Conservation (phyloP, 2,329 filamentous ascomycete genomes). For the Epichloe uncinata region DNA sequence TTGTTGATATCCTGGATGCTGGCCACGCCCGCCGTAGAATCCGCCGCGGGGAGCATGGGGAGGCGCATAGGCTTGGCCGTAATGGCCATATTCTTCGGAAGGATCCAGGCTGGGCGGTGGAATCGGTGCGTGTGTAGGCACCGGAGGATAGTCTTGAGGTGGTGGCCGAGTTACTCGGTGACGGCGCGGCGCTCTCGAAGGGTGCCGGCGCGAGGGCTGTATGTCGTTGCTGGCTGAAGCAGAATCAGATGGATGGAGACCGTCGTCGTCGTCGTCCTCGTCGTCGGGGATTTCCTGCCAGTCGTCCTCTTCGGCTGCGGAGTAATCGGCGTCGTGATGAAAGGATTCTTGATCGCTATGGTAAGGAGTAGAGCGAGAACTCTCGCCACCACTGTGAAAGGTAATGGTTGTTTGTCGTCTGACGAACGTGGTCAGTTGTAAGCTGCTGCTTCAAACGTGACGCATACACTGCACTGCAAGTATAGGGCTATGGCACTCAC, state of each 20-base stretch:
- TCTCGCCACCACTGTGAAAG: slow-evolving; percentile 16
- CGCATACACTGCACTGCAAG: not conserved
- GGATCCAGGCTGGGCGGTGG: slow-evolving; percentile 51
- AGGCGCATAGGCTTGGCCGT: slow-evolving; percentile 10
- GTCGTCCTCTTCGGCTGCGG: slow-evolving; percentile 26
- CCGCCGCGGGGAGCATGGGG: slow-evolving; percentile 14
- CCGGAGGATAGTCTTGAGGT: slow-evolving; percentile 26
- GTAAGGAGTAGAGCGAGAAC: slow-evolving; percentile 21
- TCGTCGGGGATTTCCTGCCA: slow-evolving; percentile 20
- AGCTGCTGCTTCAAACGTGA: slow-evolving; percentile 9
- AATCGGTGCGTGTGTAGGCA: slow-evolving; percentile 25
- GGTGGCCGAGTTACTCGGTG: slow-evolving; percentile 20
- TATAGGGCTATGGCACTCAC: slow-evolving; percentile 21
- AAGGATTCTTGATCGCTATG: slow-evolving; percentile 27
- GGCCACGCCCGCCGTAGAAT: slow-evolving; percentile 16
- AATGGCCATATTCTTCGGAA: slow-evolving; percentile 44
- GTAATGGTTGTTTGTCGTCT: slow-evolving; percentile 15
- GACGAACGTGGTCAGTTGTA: slow-evolving; percentile 14
- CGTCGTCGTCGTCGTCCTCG: slow-evolving; percentile 31
- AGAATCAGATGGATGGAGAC: slow-evolving; percentile 45
- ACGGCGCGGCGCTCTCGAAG: slow-evolving; percentile 15
- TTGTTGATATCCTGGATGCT: slow-evolving; percentile 28
- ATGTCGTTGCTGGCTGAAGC: slow-evolving; percentile 33
- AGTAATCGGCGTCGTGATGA: slow-evolving; percentile 16
- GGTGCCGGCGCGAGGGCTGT: slow-evolving; percentile 9